Conservation (phyloP, 2,329 filamentous ascomycete genomes). For the Keithomyces neogunnii region DNA sequence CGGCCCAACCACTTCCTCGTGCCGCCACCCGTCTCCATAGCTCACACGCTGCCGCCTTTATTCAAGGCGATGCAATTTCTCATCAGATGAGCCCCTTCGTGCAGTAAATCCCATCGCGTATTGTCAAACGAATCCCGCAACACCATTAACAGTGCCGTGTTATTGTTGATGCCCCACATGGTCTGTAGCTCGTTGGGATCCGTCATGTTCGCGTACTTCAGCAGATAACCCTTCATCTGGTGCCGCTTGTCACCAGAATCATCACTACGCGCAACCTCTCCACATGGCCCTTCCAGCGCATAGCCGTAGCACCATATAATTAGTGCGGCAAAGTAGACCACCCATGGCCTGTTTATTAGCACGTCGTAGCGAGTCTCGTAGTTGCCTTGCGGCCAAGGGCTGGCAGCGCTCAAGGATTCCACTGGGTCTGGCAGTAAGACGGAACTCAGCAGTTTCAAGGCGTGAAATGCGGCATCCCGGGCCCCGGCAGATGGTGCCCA, state of each 20-base stretch:
- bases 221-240: slow-evolving; percentile 74
- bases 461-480: slow-evolving; percentile 86
- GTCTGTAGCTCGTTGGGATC: slow-evolving; percentile 70
- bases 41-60: slow-evolving; percentile 16
- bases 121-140: slow-evolving; percentile 71
- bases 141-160: slow-evolving; percentile 70
- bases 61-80: slow-evolving; percentile 60
- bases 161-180: slow-evolving; percentile 71
- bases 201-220: slow-evolving; percentile 59
- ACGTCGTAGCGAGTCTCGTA: slow-evolving; percentile 86
- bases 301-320: slow-evolving; percentile 95
- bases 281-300: slow-evolving; percentile 73
- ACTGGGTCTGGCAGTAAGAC: slow-evolving; percentile 56
- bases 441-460: slow-evolving; percentile 78
- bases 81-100: slow-evolving; percentile 75
- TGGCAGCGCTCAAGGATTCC: slow-evolving; percentile 28
- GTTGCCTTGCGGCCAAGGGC: slow-evolving; percentile 18
- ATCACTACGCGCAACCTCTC: slow-evolving; percentile 39
- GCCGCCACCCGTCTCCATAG: too few relatives aligned
- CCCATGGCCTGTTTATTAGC: slow-evolving; percentile 87
- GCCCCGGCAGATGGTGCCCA: slow-evolving; percentile 89
- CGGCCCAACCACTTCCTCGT: background rate
- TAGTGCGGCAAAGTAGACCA: slow-evolving; percentile 84
- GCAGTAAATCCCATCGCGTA: slow-evolving; percentile 82
- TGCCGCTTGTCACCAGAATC: slow-evolving; percentile 58